Evolutionary conservation across 192 early-diverging fungal genomes (phyloP).

Genomic region (Obelidium mucronatum): DNA sequence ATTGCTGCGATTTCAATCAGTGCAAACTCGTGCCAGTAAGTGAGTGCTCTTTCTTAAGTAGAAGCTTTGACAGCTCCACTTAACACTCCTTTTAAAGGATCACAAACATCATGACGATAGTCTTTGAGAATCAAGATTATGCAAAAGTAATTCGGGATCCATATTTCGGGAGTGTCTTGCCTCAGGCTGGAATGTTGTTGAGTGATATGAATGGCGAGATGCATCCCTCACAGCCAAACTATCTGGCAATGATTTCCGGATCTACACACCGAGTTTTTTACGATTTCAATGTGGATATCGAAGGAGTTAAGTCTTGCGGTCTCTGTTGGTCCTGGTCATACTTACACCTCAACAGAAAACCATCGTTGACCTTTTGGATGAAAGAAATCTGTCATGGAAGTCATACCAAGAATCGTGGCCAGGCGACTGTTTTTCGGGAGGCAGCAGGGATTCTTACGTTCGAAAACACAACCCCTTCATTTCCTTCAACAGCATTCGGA

Average conservation of each 20-base stretch:
- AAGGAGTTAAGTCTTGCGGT: too few relatives aligned
- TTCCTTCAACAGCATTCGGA: slow-evolving; percentile 41
- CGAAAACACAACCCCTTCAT: slow-evolving; percentile 56
- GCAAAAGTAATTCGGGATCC: neutral
- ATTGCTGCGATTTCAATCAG: too few relatives aligned
- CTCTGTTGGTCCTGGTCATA: neutral
- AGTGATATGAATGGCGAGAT: slow-evolving; percentile 11
- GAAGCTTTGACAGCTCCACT: too few relatives aligned
- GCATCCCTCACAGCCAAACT: slow-evolving; percentile 62
- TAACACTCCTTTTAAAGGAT: too few relatives aligned
- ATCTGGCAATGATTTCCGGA: slow-evolving; percentile 58
- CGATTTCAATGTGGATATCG: neutral
- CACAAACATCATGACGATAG: slow-evolving; percentile 20
- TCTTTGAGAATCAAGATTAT: slow-evolving; percentile 16
- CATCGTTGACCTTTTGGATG: slow-evolving; percentile 41
- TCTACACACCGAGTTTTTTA: slow-evolving; percentile 3
- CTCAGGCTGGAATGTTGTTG: slow-evolving; percentile 8
- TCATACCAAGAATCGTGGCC: slow-evolving; percentile 33
- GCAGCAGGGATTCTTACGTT: neutral
- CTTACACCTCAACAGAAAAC: neutral
- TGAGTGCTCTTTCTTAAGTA: too few relatives aligned
- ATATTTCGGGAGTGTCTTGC: slow-evolving; percentile 20
- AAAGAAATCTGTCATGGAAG: slow-evolving; percentile 36
- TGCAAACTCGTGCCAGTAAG: too few relatives aligned
- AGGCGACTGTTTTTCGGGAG: neutral